phyloP scores from a whole-genome alignment of 1,284 basidiomycete genomes.

The Cerioporus squamosus region DNA sequence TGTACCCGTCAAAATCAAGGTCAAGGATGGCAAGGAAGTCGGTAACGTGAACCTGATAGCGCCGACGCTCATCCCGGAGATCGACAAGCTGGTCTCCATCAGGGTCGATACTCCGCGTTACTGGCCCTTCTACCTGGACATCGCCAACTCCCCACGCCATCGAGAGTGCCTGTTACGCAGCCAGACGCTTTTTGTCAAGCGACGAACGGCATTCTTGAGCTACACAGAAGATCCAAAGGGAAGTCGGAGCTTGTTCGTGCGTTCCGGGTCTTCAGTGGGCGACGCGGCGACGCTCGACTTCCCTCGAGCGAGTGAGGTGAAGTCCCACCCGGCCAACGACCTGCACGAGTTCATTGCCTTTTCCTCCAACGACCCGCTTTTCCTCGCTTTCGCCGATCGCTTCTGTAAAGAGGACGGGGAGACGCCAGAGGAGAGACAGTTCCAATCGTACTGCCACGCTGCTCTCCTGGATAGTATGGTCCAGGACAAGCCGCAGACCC shows the following conservation, averaged over 20 bases:
- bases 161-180: conserved; percentile 70
- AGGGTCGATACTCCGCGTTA: conserved; percentile 92
- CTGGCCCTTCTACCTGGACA: conserved; percentile 88
- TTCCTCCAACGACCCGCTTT: conserved; percentile 79
- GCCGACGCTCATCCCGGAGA: conserved; percentile 89
- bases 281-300: conserved; percentile 82
- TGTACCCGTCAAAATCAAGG: conserved; percentile 86
- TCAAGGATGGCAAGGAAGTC: conserved; percentile 63
- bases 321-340: conserved; percentile 69
- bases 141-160: conserved; percentile 70
- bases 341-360: conserved; percentile 84
- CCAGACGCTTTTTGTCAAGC: conserved; percentile 90
- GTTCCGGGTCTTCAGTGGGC: conserved; percentile 75
- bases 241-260: conserved; percentile 86
- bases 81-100: conserved; percentile 80
- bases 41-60: conserved; percentile 81
- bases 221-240: conserved; percentile 94
- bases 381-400: conserved; percentile 77
- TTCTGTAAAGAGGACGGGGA: conserved; percentile 66
- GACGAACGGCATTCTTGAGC: conserved; percentile 89
- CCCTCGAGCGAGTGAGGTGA: conserved; percentile 71
- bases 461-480: conserved; percentile 86
- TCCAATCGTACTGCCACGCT: conserved; percentile 78
- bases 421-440: conserved; percentile 60
- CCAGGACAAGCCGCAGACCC: conserved; percentile 83